Evolutionary conservation across 2,329 filamentous ascomycete species (phyloP), one percentile per base, ranked within the genome.

Genomic region (Fusarium setosum): DNA sequence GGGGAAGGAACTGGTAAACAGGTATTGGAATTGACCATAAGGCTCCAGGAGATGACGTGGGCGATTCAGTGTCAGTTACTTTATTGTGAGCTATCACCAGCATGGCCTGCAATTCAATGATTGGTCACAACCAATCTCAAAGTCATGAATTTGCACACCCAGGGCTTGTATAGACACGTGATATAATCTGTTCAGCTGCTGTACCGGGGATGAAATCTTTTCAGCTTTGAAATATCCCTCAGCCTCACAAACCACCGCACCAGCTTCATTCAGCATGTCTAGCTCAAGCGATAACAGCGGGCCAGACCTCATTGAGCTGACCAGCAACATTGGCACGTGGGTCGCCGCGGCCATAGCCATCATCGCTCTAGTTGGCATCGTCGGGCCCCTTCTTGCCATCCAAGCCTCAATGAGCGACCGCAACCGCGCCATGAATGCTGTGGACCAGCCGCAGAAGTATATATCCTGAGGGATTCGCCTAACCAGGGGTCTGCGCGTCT

Each of bases 291-390:
- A 26, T 20, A n/a, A 38, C 17, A 20, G 18, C 17, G 35, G 17
- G 35, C n/a, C 17, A 38, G 26, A 51, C 40, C 12, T 23, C 23
- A 18, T 56, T 8, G 48, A 56, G 2, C 20, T 51, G 10, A 23
- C 40, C 40, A 56, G 54, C 48, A 61, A 40, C 37, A 56, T 61
- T 24, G 59, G 37, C n/a, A 58, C 59, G 12, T 58, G 59, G 59
- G 32, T 61, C 23, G 48, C 52, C n/a, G 53, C 53, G 18, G 38
- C 24, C 29, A 44, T 57, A 11, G 58, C 48, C 17, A 56, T 57
- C 4, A 37, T 57, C 32, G 58, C 58, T 4, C 53, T 61, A 17
- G 35, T 61, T 26, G 48, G 58, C 18, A 31, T 57, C 2, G 29
- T 61, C 12, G 58, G 52, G 4, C 59, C 59, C 9, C 53, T 49